phyloP scores from a whole-genome alignment of 495 filamentous ascomycete species.

The Aspergillus sparsus region DNA sequence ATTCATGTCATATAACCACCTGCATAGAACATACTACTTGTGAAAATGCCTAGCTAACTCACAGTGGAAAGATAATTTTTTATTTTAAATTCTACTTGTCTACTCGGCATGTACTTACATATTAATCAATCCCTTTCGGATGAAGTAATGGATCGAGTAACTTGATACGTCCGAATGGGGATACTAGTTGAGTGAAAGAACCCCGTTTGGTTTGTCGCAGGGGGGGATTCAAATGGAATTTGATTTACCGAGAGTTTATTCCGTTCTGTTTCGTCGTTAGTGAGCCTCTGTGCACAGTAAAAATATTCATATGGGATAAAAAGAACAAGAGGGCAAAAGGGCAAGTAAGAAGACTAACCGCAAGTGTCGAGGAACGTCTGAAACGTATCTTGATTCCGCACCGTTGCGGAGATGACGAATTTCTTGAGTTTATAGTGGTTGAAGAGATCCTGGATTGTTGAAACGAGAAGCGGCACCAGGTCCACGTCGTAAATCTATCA shows the following conservation, averaged over 20 bases:
- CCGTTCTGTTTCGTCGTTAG: constrained; percentile 6
- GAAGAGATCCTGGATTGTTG: constrained; percentile 58
- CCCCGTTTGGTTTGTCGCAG: constrained; percentile 51
- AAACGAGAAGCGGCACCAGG: constrained; percentile 57
- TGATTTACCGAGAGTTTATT: constrained; percentile 42
- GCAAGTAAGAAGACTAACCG: constrained; percentile 44
- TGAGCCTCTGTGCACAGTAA: no score
- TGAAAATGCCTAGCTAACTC: no score
- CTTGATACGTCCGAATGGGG: constrained; percentile 50
- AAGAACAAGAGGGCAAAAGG: constrained; percentile 3
- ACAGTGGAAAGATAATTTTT: no score
- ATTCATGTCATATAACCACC: no score
- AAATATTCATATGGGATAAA: neutral
- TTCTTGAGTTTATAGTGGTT: constrained; percentile 44
- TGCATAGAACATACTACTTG: no score
- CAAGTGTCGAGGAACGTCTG: constrained; percentile 56
- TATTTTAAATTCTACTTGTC: no score
- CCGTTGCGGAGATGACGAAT: constrained; percentile 60
- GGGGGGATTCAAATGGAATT: constrained; percentile 45
- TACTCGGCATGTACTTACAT: no score
- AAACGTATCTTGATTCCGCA: constrained; percentile 66
- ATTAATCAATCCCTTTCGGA: neutral
- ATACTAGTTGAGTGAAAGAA: constrained; percentile 58
- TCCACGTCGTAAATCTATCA: constrained; percentile 64
- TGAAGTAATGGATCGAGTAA: constrained; percentile 22